Percentiles rank a stretch among this genome's conserved stretches.
Conservation (phyloP, 192 early-diverging fungal species). For the Coemansia asiatica region DNA sequence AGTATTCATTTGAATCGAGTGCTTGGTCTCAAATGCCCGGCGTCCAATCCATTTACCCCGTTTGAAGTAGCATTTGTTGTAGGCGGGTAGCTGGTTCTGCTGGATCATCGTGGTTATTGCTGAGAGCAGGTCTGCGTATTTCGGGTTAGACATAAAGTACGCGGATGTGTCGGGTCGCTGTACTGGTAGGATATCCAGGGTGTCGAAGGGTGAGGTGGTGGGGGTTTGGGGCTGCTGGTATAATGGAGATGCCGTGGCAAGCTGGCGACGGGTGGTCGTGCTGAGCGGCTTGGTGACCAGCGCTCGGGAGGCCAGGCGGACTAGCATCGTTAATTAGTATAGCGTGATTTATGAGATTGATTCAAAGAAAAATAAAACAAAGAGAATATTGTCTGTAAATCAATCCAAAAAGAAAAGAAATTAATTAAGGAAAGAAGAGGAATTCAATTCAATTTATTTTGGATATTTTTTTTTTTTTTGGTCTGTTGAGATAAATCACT, state of each 20-base stretch:
- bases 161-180: constrained; percentile 68
- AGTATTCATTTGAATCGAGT: constrained; percentile 23
- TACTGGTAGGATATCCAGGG: constrained; percentile 33
- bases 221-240: neutral
- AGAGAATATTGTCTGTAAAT: too few species aligned
- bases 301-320: neutral
- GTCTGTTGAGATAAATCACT: too few species aligned
- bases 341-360: too few species aligned
- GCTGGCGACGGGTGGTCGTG: neutral
- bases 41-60: constrained; percentile 17
- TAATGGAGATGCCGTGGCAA: neutral
- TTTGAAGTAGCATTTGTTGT: constrained; percentile 7
- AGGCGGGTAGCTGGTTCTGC: constrained; percentile 13
- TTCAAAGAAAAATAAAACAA: too few species aligned
- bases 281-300: neutral
- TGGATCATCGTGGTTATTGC: constrained; percentile 58
- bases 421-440: too few species aligned
- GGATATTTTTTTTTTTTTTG: too few species aligned
- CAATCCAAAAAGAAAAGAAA: too few species aligned
- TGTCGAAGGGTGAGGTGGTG: constrained; percentile 22
- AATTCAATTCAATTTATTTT: too few species aligned
- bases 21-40: constrained; percentile 14
- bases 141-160: constrained; percentile 86
- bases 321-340: neutral
- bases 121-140: constrained; percentile 74